These are phyloP conservation scores for Populus hybrid DNA, from an alignment of 441 rosid genomes.

Conservation along the genomic window DNA sequence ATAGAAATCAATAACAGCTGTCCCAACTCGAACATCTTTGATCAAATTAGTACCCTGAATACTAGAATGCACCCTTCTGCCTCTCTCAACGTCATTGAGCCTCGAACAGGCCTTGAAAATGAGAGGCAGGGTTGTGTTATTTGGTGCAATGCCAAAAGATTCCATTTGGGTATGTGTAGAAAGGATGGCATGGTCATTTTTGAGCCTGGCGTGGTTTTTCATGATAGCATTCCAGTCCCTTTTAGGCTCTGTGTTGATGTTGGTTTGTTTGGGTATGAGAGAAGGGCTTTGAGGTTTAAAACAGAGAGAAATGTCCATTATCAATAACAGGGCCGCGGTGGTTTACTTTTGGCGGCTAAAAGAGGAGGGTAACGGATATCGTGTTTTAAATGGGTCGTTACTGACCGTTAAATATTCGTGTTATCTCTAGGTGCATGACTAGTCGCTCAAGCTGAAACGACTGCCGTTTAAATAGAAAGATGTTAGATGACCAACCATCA, in stretches of 20 bases:
- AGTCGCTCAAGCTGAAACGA: too few species aligned
- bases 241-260: neutral
- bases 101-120: conserved; percentile 43
- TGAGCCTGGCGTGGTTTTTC: conserved; percentile 34
- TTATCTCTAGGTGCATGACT: too few species aligned
- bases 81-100: conserved; percentile 37
- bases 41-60: conserved; percentile 29
- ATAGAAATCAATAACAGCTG: conserved; percentile 43
- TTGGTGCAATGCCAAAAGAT: conserved; percentile 31
- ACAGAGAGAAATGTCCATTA: conserved; percentile 14
- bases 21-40: conserved; percentile 38
- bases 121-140: conserved; percentile 37
- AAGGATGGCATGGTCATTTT: conserved; percentile 38
- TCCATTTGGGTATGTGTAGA: conserved; percentile 34
- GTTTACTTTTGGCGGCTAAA: neutral
- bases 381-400: neutral
- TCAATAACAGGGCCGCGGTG: conserved; percentile 17
- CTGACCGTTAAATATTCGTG: too few species aligned
- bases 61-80: conserved; percentile 29
- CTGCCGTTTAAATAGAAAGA: too few species aligned
- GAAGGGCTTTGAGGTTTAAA: conserved; percentile 19
- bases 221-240: conserved; percentile 38
- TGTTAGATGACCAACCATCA: too few species aligned
- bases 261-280: conserved; percentile 7
- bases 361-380: neutral